Conservation (phyloP, 208 protist species). For the Angomonas ambiguus region DNA sequence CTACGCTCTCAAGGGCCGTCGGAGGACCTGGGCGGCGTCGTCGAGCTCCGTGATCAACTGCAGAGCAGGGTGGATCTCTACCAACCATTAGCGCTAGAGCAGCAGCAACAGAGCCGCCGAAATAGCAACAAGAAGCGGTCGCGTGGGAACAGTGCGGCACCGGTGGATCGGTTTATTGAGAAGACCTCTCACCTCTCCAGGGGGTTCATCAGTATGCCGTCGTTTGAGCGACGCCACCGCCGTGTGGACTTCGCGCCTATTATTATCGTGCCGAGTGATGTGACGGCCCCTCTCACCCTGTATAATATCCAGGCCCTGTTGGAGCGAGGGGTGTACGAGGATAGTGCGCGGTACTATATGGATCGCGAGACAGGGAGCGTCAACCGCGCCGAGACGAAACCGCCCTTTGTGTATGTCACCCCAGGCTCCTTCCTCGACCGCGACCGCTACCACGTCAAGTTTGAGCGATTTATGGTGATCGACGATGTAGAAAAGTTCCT, state of each 20-base stretch:
- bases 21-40: too few relatives aligned
- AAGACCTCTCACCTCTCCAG: constrained; percentile 28
- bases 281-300: constrained; percentile 74
- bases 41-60: too few relatives aligned
- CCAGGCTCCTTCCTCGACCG: constrained; percentile 67
- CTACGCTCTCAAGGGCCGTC: too few relatives aligned
- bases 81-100: background rate
- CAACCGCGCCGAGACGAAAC: constrained; percentile 68
- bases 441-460: constrained; percentile 63
- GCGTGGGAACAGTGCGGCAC: constrained; percentile 11
- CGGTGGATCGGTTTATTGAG: background rate
- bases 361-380: constrained; percentile 60
- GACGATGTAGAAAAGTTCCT: constrained; percentile 42
- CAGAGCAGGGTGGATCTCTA: background rate
- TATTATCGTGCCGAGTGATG: constrained; percentile 65
- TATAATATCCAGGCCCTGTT: constrained; percentile 82
- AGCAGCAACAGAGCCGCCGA: background rate
- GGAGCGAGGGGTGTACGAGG: constrained; percentile 70
- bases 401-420: constrained; percentile 59
- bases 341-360: constrained; percentile 65
- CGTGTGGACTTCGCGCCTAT: constrained; percentile 80
- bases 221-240: background rate
- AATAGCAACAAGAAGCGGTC: background rate
- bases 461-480: constrained; percentile 68
- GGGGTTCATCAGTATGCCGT: constrained; percentile 30